These are phyloP conservation scores for Ceratocystis harringtonii DNA, from an alignment of 2,329 filamentous ascomycete genomes.

Conservation along the genomic window DNA sequence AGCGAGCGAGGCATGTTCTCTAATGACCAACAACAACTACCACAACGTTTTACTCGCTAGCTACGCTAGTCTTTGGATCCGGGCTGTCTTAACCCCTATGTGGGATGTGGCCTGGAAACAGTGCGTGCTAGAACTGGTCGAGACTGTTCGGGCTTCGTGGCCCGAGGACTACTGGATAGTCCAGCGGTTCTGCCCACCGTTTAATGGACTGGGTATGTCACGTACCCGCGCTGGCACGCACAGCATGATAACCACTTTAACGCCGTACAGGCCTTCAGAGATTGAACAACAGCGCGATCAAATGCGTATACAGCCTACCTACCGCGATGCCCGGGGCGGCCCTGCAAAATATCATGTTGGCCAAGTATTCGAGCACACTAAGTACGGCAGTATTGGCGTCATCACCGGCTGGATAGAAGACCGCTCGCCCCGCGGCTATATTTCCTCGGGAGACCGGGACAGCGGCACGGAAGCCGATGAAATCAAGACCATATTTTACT, in stretches of 20 bases:
- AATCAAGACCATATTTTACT: constrained; percentile 57
- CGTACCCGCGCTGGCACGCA: constrained; percentile 5
- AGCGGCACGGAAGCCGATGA: constrained; percentile 30
- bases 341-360: constrained; percentile 47
- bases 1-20: background rate
- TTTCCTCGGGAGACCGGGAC: background rate
- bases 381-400: constrained; percentile 65
- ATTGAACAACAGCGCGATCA: constrained; percentile 24
- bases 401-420: constrained; percentile 72
- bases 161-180: constrained; percentile 17
- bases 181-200: constrained; percentile 11
- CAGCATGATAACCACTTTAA: constrained; percentile 19
- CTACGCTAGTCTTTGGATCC: constrained; percentile 14
- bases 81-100: background rate
- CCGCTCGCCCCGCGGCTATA: background rate
- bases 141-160: background rate
- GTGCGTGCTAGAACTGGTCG: background rate
- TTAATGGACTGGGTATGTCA: background rate
- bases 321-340: background rate
- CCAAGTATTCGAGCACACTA: constrained; percentile 67
- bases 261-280: constrained; percentile 21
- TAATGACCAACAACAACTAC: background rate
- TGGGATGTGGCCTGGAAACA: constrained; percentile 5
- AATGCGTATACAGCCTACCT: constrained; percentile 28
- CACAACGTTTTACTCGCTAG: constrained; percentile 6